Conservation (phyloP, 352 stramenopile genomes). For the Phytophthora sojae region DNA sequence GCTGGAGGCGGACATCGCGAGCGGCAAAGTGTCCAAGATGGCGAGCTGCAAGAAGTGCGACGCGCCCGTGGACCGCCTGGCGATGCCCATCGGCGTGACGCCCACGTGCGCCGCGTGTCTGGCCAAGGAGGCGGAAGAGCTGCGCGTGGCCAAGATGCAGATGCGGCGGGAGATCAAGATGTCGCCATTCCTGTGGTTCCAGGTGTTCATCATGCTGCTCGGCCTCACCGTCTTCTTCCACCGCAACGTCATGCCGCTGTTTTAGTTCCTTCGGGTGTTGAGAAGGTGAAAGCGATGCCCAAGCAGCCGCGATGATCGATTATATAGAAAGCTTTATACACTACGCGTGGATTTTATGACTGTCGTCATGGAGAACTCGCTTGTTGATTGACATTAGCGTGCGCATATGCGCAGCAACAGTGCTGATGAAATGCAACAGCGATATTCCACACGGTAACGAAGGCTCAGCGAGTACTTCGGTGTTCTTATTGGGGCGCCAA, state of each 20-base stretch:
- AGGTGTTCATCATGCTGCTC: conserved; percentile 65
- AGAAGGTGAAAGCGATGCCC: background rate
- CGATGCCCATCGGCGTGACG: conserved; percentile 34
- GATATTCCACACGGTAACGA: too few relatives aligned
- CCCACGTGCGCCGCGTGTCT: conserved; percentile 60
- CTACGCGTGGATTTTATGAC: background rate
- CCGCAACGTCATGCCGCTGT: conserved; percentile 70
- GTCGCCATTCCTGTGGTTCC: conserved; percentile 79
- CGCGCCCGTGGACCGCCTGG: conserved; percentile 47
- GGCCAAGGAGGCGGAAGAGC: conserved; percentile 37
- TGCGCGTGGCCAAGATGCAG: conserved; percentile 31
- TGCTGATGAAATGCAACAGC: background rate
- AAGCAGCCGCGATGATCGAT: conserved; percentile 1
- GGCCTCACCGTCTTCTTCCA: conserved; percentile 72
- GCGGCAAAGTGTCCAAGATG: conserved; percentile 51
- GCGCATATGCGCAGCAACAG: background rate
- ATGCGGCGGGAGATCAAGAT: conserved; percentile 59
- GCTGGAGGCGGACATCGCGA: conserved; percentile 60
- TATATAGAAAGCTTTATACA: conserved; percentile 26
- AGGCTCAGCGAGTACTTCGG: too few relatives aligned
- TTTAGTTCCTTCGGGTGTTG: conserved; percentile 30
- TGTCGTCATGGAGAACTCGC: background rate
- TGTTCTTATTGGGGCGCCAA: too few relatives aligned
- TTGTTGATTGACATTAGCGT: background rate
- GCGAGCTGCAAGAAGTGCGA: conserved; percentile 86